Conservation (phyloP, 805 yeast species). For the Tetrapisispora iriomotensis region DNA sequence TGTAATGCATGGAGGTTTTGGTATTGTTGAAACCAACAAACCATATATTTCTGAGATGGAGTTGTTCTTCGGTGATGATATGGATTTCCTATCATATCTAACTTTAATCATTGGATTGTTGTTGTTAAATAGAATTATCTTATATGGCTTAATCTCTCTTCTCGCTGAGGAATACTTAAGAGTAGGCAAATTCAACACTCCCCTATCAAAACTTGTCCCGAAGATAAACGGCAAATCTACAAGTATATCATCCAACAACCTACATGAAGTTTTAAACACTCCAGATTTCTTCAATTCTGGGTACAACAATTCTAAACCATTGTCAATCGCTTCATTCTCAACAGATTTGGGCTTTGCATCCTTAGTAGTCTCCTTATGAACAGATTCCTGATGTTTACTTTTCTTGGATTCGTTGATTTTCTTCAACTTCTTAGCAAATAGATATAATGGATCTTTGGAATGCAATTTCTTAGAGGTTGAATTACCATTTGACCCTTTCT, state of each 20-base stretch:
- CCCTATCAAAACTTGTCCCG: constrained; percentile 7
- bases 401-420: background rate
- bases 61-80: constrained; percentile 20
- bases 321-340: background rate
- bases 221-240: background rate
- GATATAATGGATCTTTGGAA: constrained; percentile 1
- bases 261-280: background rate
- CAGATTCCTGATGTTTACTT: background rate
- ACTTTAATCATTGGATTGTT: constrained; percentile 24
- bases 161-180: constrained; percentile 24
- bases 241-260: constrained; percentile 3
- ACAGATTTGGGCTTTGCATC: background rate
- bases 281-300: background rate
- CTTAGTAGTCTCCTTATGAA: background rate
- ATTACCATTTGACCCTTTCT: background rate
- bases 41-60: constrained; percentile 27
- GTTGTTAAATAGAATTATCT: constrained; percentile 12
- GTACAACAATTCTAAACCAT: background rate
- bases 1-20: constrained; percentile 8
- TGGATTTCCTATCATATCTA: constrained; percentile 18
- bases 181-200: constrained; percentile 24
- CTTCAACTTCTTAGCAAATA: background rate
- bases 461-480: background rate
- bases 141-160: constrained; percentile 13
- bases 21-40: constrained; percentile 8